Conservation (phyloP, 2,329 filamentous ascomycete species). For the Trichoderma oligosporum region DNA sequence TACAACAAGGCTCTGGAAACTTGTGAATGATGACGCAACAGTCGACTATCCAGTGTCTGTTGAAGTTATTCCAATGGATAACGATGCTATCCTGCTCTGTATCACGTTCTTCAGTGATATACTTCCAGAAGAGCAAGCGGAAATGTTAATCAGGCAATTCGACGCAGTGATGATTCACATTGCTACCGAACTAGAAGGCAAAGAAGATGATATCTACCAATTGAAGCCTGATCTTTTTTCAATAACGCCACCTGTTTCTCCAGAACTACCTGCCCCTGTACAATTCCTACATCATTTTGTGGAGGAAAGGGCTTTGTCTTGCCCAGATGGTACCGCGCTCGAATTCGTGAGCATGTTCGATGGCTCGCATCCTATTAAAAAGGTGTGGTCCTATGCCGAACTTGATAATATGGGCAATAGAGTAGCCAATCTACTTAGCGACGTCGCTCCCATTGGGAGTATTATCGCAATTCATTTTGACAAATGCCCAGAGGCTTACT, state of each 20-base stretch:
- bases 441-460: slow-evolving; percentile 49
- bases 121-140: slow-evolving; percentile 65
- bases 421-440: slow-evolving; percentile 62
- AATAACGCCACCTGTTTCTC: slow-evolving; percentile 58
- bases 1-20: slow-evolving; percentile 51
- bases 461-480: slow-evolving; percentile 77
- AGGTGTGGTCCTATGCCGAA: slow-evolving; percentile 69
- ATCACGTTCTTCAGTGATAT: slow-evolving; percentile 63
- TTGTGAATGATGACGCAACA: slow-evolving; percentile 62
- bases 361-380: slow-evolving; percentile 42
- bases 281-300: slow-evolving; percentile 73
- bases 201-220: slow-evolving; percentile 38
- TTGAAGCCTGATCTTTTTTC: slow-evolving; percentile 51
- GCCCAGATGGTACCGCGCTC: slow-evolving; percentile 63
- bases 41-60: slow-evolving; percentile 79
- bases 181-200: slow-evolving; percentile 44
- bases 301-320: slow-evolving; percentile 54
- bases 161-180: slow-evolving; percentile 62
- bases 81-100: slow-evolving; percentile 54
- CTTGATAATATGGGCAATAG: slow-evolving; percentile 68
- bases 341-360: slow-evolving; percentile 66
- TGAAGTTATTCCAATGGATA: slow-evolving; percentile 61
- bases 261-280: slow-evolving; percentile 54
- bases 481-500: slow-evolving; percentile 80
- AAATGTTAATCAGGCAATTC: slow-evolving; percentile 65